A percentile compares a stretch with the other conserved stretches of the same genome.
Evolutionary conservation across 805 yeast genomes (phyloP).

Genomic region (Tetrapisispora nanseiensis): DNA sequence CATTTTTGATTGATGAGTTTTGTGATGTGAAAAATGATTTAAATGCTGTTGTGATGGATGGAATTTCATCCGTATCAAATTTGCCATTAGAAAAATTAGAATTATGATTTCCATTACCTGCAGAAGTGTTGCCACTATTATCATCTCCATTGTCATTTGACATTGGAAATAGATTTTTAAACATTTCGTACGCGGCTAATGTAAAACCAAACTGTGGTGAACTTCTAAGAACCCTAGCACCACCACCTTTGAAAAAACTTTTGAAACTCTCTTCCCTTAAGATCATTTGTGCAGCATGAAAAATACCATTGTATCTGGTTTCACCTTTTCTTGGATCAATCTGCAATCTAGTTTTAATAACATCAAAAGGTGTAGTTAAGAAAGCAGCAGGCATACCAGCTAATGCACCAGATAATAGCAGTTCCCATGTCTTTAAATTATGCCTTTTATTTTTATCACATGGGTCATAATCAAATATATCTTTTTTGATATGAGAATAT

Average conservation of each 20-base stretch:
- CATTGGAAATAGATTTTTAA: slow-evolving; percentile 38
- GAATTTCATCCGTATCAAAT: slow-evolving; percentile 12
- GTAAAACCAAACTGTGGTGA: slow-evolving; percentile 98
- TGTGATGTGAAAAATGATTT: slow-evolving; percentile 14
- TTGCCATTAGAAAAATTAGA: not conserved
- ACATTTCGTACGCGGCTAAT: slow-evolving; percentile 89
- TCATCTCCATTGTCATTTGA: not conserved
- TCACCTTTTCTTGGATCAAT: slow-evolving; percentile 72
- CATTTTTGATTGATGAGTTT: slow-evolving; percentile 7
- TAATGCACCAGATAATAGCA: slow-evolving; percentile 78
- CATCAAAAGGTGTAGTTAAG: slow-evolving; percentile 94
- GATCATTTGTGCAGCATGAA: slow-evolving; percentile 68
- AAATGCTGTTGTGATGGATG: slow-evolving; percentile 18
- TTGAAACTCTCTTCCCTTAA: slow-evolving; percentile 70
- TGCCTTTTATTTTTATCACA: slow-evolving; percentile 45
- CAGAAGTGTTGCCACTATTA: too few relatives aligned
- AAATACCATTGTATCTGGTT: slow-evolving; percentile 62
- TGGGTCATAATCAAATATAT: slow-evolving; percentile 76
- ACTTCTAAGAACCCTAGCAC: slow-evolving; percentile 88
- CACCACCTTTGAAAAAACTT: slow-evolving; percentile 93
- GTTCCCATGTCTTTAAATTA: slow-evolving; percentile 69
- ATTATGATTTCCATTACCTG: too few relatives aligned
- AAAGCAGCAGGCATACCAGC: slow-evolving; percentile 99
- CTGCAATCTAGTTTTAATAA: slow-evolving; percentile 89
- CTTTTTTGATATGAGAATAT: slow-evolving; percentile 83